These are phyloP conservation scores for Lolium multiflorum DNA, from an alignment of 176 grass and related monocot species.

Conservation along the genomic window DNA sequence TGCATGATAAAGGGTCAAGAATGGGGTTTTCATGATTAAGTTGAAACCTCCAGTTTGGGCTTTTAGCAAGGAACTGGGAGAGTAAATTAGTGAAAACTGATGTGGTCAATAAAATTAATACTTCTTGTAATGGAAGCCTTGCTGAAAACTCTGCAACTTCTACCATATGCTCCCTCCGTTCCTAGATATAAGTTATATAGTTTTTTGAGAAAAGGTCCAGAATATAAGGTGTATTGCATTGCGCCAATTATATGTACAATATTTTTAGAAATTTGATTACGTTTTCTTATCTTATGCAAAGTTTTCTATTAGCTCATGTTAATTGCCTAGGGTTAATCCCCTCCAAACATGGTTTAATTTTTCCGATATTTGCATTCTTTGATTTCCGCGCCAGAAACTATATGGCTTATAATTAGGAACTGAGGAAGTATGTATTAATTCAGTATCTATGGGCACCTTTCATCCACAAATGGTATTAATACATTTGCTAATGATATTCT, in stretches of 20 bases:
- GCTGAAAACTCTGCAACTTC: not conserved
- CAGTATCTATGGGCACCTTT: slow-evolving; percentile 9
- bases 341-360: too few species aligned
- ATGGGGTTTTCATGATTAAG: slow-evolving; percentile 14
- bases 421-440: not conserved
- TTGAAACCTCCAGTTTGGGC: slow-evolving; percentile 1
- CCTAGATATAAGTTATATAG: too few species aligned
- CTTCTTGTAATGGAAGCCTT: not conserved
- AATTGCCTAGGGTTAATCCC: too few species aligned
- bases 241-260: too few species aligned
- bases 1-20: not conserved
- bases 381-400: too few species aligned
- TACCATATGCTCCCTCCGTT: not conserved
- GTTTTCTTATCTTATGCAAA: too few species aligned
- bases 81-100: not conserved
- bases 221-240: too few species aligned
- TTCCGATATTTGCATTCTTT: too few species aligned
- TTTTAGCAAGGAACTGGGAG: not conserved
- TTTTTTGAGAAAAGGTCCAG: too few species aligned
- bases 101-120: slow-evolving; percentile 12
- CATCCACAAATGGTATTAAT: slow-evolving; percentile 16
- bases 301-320: too few species aligned
- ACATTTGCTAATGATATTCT: slow-evolving; percentile 33
- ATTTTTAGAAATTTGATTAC: too few species aligned
- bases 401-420: too few species aligned